A percentile compares a stretch with the other conserved stretches of the same genome.
Conservation (phyloP, 1,284 basidiomycete species). For the Coniferiporia weirii region DNA sequence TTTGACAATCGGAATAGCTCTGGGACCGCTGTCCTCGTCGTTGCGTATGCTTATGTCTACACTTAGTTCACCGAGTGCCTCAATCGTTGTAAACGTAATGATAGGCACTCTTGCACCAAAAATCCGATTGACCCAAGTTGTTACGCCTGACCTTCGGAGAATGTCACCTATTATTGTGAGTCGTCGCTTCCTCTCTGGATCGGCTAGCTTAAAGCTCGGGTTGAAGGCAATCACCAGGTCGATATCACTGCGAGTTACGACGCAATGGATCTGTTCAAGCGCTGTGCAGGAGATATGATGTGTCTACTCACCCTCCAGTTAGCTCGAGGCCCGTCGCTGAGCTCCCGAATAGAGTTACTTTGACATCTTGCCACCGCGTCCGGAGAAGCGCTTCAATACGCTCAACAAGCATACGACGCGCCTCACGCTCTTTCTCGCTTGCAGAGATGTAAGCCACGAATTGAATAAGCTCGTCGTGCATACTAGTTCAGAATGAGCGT, state of each 20-base stretch:
- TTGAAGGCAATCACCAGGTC: conserved; percentile 28
- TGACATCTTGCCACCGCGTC: conserved; percentile 43
- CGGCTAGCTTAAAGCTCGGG: neutral
- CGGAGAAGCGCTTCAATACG: conserved; percentile 44
- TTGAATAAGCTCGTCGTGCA: conserved; percentile 61
- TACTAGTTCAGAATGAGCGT: conserved; percentile 33
- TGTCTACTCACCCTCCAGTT: conserved; percentile 49
- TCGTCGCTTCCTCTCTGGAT: conserved; percentile 8
- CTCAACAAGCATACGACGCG: conserved; percentile 47
- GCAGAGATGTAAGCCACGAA: conserved; percentile 57
- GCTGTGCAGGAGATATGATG: neutral
- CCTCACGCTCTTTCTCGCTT: conserved; percentile 46
- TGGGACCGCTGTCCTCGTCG: conserved; percentile 52
- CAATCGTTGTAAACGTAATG: conserved; percentile 48
- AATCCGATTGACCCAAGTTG: conserved; percentile 13
- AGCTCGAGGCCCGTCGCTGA: conserved; percentile 62
- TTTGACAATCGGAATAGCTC: conserved; percentile 55
- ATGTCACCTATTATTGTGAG: conserved; percentile 8
- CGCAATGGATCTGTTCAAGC: neutral
- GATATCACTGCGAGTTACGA: conserved; percentile 27
- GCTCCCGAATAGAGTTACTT: conserved; percentile 58
- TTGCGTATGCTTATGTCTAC: conserved; percentile 66
- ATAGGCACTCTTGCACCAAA: conserved; percentile 50
- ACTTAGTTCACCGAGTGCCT: conserved; percentile 46
- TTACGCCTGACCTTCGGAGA: conserved; percentile 8